Evolutionary conservation across 2,329 filamentous ascomycete genomes (phyloP).

Genomic region (Lachnellula subtilissima): DNA sequence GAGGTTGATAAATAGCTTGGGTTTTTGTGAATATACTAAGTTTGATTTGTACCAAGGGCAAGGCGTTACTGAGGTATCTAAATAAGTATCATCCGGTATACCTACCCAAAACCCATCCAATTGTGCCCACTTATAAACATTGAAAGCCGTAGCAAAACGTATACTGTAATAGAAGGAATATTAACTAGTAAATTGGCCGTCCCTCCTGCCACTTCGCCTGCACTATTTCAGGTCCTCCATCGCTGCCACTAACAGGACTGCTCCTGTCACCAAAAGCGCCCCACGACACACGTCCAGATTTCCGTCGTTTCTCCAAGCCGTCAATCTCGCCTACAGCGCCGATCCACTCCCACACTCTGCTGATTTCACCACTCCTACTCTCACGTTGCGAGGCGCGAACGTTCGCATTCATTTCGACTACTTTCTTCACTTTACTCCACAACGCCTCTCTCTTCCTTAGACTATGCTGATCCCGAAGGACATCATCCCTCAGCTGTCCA

Average conservation of each 20-base stretch:
- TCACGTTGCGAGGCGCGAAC: constrained; percentile 71
- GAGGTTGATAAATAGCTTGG: no score
- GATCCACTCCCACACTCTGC: constrained; percentile 67
- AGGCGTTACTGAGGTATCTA: background rate
- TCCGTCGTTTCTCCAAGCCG: constrained; percentile 40
- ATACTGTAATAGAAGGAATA: constrained; percentile 1
- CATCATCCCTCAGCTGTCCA: constrained; percentile 85
- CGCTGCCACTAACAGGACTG: constrained; percentile 24
- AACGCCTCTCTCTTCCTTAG: constrained; percentile 71
- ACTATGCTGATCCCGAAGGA: constrained; percentile 76
- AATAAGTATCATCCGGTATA: background rate
- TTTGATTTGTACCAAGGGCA: no score
- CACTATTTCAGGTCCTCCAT: constrained; percentile 23
- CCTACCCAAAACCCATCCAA: background rate
- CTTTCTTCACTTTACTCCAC: constrained; percentile 75
- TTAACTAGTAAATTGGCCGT: constrained; percentile 30
- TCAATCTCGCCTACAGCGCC: constrained; percentile 44
- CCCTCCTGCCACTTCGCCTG: constrained; percentile 29
- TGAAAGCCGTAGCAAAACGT: background rate
- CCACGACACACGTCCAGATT: constrained; percentile 40
- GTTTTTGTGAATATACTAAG: no score
- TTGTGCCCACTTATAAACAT: background rate
- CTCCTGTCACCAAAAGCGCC: constrained; percentile 24
- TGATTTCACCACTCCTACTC: constrained; percentile 60
- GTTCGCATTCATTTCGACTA: constrained; percentile 93